Conservation (phyloP, 2,329 filamentous ascomycete species). For the Aspergillus versicolor region DNA sequence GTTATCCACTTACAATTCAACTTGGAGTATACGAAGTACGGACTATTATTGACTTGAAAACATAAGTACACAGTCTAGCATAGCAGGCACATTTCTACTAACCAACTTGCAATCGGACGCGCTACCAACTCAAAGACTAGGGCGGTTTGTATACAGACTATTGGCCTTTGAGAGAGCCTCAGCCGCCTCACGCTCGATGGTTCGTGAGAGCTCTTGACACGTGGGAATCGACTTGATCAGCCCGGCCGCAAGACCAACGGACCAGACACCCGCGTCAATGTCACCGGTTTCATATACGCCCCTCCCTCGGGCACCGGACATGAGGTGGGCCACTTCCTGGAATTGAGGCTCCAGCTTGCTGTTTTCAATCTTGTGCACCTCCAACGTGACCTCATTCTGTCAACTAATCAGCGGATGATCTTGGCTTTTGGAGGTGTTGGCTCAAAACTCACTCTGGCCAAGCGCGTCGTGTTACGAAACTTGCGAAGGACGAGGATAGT, state of each 20-base stretch:
- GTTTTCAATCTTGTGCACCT: constrained; percentile 10
- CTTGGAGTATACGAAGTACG: too few relatives aligned
- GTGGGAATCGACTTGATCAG: constrained; percentile 9
- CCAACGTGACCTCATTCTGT: constrained; percentile 11
- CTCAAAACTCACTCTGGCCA: constrained; percentile 1
- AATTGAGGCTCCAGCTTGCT: constrained; percentile 8
- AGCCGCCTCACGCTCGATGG: constrained; percentile 5
- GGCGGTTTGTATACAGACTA: not conserved
- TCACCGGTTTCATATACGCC: constrained; percentile 10
- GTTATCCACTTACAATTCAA: too few relatives aligned
- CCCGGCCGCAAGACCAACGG: constrained; percentile 2
- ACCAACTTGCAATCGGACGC: too few relatives aligned
- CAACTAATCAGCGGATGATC: not conserved
- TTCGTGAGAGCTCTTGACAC: constrained; percentile 4
- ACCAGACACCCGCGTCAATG: constrained; percentile 10
- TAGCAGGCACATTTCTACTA: too few relatives aligned
- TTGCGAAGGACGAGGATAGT: constrained; percentile 72
- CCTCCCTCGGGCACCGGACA: constrained; percentile 7
- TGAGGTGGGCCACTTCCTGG: constrained; percentile 7
- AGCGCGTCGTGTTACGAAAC: constrained; percentile 8
- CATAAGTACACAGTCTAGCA: too few relatives aligned
- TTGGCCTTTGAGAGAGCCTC: constrained; percentile 1
- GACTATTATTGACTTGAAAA: too few relatives aligned
- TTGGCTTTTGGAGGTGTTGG: not conserved
- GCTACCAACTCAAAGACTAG: not conserved